phyloP scores from a whole-genome alignment of 2,329 filamentous ascomycete genomes.

The Verruconis gallopava region DNA sequence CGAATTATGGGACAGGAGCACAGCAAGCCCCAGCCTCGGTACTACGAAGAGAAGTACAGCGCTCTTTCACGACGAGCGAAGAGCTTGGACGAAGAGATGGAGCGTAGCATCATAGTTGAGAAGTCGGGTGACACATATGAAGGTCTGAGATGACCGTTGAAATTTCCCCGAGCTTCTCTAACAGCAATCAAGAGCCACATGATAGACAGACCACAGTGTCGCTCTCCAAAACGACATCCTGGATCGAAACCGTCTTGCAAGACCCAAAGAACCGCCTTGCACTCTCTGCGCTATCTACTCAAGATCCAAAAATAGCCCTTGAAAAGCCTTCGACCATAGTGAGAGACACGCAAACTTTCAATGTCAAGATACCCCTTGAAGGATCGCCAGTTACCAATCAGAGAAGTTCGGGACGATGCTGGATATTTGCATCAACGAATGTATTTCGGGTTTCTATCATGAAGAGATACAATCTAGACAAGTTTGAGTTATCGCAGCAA shows the following conservation, averaged over 20 bases:
- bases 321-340: slow-evolving; percentile 49
- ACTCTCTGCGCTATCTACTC: slow-evolving; percentile 56
- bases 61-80: background rate
- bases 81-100: slow-evolving; percentile 1
- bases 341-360: slow-evolving; percentile 68
- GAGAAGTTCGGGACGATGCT: slow-evolving; percentile 68
- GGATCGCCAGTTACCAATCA: slow-evolving; percentile 79
- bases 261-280: slow-evolving; percentile 52
- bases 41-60: background rate
- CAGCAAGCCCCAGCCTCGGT: background rate
- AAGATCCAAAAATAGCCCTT: slow-evolving; percentile 54
- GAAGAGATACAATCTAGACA: slow-evolving; percentile 63
- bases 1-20: slow-evolving; percentile 7
- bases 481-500: slow-evolving; percentile 75
- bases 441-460: slow-evolving; percentile 81
- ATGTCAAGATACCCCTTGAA: slow-evolving; percentile 68
- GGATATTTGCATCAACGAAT: slow-evolving; percentile 87
- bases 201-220: slow-evolving; percentile 5
- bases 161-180: too few relatives aligned
- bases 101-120: slow-evolving; percentile 7
- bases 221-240: slow-evolving; percentile 7
- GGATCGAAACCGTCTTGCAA: slow-evolving; percentile 6
- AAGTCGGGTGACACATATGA: slow-evolving; percentile 6
- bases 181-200: background rate
- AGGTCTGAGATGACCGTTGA: background rate